Percentiles rank a stretch among this genome's conserved stretches.
phyloP scores from a whole-genome alignment of 2,329 filamentous ascomycete genomes.

The Microdochium trichocladiopsis region DNA sequence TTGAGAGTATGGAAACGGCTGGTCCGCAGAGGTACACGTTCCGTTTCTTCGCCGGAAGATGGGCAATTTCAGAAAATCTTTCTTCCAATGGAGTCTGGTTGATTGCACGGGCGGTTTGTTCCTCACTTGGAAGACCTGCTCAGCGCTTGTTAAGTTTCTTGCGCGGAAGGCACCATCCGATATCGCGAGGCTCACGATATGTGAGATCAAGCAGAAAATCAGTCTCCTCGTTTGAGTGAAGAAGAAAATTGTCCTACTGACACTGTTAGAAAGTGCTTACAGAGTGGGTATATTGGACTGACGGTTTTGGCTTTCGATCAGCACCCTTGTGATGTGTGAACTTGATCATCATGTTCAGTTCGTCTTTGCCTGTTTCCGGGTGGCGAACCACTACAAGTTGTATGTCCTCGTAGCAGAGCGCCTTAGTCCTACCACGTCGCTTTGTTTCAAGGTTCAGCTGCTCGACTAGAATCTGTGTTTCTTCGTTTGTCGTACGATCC shows the following conservation, averaged over 20 bases:
- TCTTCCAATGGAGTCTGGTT: neutral
- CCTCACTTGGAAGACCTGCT: neutral
- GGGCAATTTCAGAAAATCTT: neutral
- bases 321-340: neutral
- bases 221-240: neutral
- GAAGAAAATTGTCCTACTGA: neutral
- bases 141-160: neutral
- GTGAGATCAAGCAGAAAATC: neutral
- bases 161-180: neutral
- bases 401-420: too few relatives aligned
- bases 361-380: neutral
- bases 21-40: neutral
- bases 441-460: neutral
- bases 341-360: neutral
- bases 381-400: too few relatives aligned
- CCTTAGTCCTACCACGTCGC: neutral
- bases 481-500: neutral
- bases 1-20: slow-evolving; percentile 16
- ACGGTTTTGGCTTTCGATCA: too few relatives aligned
- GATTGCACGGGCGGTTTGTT: neutral
- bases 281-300: too few relatives aligned
- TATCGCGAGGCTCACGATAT: neutral
- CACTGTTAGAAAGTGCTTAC: neutral
- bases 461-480: neutral
- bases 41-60: neutral